Percentiles rank a stretch among this genome's conserved stretches.
phyloP scores from a whole-genome alignment of 768 basidiomycete species.

The Kwoniella botswanensis region DNA sequence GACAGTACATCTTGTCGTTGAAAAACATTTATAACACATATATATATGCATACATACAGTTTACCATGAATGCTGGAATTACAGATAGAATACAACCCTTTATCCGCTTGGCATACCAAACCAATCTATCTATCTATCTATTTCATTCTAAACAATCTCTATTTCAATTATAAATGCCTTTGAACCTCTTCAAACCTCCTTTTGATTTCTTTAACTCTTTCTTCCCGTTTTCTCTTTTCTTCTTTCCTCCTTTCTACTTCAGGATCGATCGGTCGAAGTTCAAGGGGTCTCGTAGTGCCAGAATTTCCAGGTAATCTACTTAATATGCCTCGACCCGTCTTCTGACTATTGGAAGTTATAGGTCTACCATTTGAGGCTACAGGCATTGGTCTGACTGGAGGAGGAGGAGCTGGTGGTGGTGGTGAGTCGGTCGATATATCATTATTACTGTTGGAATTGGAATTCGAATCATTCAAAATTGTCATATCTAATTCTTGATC shows the following conservation, averaged over 20 bases:
- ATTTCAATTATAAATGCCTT: slow-evolving; percentile 5
- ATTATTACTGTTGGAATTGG: background rate
- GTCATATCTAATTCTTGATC: slow-evolving; percentile 4
- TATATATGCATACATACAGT: background rate
- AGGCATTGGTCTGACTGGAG: slow-evolving; percentile 25
- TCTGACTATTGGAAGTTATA: background rate
- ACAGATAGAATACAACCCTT: too few species aligned
- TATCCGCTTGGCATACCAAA: background rate
- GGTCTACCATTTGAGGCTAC: background rate
- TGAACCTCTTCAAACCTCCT: slow-evolving; percentile 21
- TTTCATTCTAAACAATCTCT: background rate
- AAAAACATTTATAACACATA: background rate
- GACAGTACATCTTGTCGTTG: too few species aligned
- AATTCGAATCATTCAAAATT: slow-evolving; percentile 5
- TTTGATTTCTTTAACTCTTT: slow-evolving; percentile 12
- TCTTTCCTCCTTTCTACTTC: slow-evolving; percentile 7
- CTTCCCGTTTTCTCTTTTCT: slow-evolving; percentile 9
- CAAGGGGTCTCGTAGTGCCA: background rate
- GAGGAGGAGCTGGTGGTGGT: slow-evolving; percentile 12
- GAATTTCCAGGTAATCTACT: background rate
- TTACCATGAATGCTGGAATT: too few species aligned
- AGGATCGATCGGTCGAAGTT: background rate
- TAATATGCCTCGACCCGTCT: background rate
- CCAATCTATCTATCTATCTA: background rate
- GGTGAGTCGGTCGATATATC: slow-evolving; percentile 20